Percentiles rank a stretch among this genome's conserved stretches.
phyloP scores from a whole-genome alignment of 768 basidiomycete genomes.

The Lentinula raphanica region DNA sequence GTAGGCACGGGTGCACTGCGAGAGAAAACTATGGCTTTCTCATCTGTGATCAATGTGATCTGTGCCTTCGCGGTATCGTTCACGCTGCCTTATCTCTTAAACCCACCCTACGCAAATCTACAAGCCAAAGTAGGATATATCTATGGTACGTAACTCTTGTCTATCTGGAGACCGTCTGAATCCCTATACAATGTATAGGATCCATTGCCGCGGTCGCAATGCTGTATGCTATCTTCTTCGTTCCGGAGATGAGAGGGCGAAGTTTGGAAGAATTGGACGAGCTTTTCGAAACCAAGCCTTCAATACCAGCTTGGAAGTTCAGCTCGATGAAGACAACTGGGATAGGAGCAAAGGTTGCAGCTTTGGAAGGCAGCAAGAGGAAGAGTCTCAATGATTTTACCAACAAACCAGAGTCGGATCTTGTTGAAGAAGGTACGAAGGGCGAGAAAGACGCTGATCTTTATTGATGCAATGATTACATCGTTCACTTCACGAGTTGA shows the following conservation, averaged over 20 bases:
- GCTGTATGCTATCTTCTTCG: constrained; percentile 5
- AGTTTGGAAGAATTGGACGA: constrained; percentile 6
- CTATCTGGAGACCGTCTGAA: neutral
- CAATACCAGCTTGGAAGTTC: constrained; percentile 4
- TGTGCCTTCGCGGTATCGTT: constrained; percentile 6
- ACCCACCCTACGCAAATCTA: constrained; percentile 7
- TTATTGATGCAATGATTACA: neutral
- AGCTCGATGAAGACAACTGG: constrained; percentile 2
- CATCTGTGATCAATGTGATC: constrained; percentile 3
- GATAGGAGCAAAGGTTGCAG: constrained; percentile 3
- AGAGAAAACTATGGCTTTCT: constrained; percentile 7
- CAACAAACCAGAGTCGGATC: neutral
- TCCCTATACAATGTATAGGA: neutral
- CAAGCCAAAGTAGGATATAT: constrained; percentile 5
- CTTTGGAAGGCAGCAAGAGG: neutral
- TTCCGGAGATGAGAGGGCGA: constrained; percentile 5
- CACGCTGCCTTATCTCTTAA: constrained; percentile 4
- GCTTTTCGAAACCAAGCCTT: neutral
- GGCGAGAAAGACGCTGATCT: neutral
- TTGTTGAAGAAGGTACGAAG: neutral
- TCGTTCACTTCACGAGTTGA: neutral
- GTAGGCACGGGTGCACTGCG: constrained; percentile 6
- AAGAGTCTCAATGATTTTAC: neutral
- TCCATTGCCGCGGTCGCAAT: constrained; percentile 6
- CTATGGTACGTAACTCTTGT: neutral